Evolutionary conservation across 2,329 filamentous ascomycete species (phyloP), one percentile per base, ranked within the genome.

Genomic region (Dactylellina parvicollis): DNA sequence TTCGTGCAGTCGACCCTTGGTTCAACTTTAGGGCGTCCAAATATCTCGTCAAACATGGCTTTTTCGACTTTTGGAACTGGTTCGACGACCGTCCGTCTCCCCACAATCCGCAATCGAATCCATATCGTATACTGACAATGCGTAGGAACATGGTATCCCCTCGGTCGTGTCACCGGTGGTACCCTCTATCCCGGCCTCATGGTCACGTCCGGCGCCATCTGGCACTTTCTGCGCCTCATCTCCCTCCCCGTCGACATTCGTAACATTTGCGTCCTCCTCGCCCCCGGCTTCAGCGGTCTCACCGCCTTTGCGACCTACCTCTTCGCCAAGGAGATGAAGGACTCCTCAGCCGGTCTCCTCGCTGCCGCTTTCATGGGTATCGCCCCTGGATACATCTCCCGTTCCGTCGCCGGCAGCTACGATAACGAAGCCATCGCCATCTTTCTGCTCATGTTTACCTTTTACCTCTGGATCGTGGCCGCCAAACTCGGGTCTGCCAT

Each of bases 61-160:
- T 99, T 84, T 96, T 96, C 82, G 92, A 91, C 82, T 99, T 99
- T 81, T 99, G 95, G 95, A 94, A 99, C 82, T 99, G 95, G 95
- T 99, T 99, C 80, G 95, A 99, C 83, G 95, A 99, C 85, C 89
- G 95, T 89, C 85, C 76, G 87, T 80, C 30, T 34, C 28, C 34
- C 8, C 34, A 40, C 16, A n/a, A 9, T 40, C n/a, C 38, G 8
- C n/a, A 16, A 38, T 28, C 7, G 28, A 34, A 36, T 49, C 50
- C 26, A 12, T 42, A 18, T 9, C 61, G 32, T 44, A 59, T 60
- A 62, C 75, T 61, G 52, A 69, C 55, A 74, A 65, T 55, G 75
- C 72, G 38, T 74, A 89, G 88, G 87, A 84, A 99, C 95, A 88
- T 99, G 95, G 95, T 94, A 99, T 83, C 95, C 95, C 78, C 90